These are phyloP conservation scores for Sutorius australiensis DNA, from an alignment of 768 basidiomycete genomes.

Conservation along the genomic window DNA sequence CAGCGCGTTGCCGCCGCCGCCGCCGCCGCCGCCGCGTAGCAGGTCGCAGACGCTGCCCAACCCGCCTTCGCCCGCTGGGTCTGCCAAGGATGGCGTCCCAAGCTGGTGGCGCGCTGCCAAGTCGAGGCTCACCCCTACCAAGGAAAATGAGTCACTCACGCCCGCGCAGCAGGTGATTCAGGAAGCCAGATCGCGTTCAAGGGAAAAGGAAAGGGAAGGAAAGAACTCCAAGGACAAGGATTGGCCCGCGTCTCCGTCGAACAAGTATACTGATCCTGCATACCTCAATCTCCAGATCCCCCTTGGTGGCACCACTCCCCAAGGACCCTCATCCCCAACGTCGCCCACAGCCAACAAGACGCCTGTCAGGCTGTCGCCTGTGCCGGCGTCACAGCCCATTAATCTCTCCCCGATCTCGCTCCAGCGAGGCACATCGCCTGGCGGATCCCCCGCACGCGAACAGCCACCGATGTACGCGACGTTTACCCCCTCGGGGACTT, in stretches of 20 bases:
- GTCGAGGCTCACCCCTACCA: conserved; percentile 73
- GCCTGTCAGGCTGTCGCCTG: conserved; percentile 29
- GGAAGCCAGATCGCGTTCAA: conserved; percentile 66
- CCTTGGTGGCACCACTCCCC: conserved; percentile 42
- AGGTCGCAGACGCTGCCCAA: conserved; percentile 53
- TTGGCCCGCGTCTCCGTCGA: conserved; percentile 53
- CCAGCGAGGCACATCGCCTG: conserved; percentile 42
- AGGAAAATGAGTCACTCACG: conserved; percentile 69
- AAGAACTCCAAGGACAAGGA: conserved; percentile 39
- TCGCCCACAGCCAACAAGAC: conserved; percentile 55
- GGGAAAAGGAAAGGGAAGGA: conserved; percentile 41
- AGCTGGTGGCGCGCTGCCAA: conserved; percentile 78
- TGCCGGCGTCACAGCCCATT: conserved; percentile 40
- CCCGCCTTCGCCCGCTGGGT: conserved; percentile 60
- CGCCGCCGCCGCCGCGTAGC: conserved; percentile 62
- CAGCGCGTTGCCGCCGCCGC: conserved; percentile 51
- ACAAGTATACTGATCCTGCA: conserved; percentile 56
- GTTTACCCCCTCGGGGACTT: conserved; percentile 63
- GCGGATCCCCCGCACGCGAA: conserved; percentile 39
- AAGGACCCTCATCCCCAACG: conserved; percentile 48
- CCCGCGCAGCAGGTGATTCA: conserved; percentile 81
- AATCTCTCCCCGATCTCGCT: conserved; percentile 66
- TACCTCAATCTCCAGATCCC: conserved; percentile 56
- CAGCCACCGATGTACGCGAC: conserved; percentile 73
- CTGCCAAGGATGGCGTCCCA: conserved; percentile 53